These are phyloP conservation scores for Sarocladiaceae sp. DNA, from an alignment of 2,329 filamentous ascomycete genomes.

Conservation along the genomic window DNA sequence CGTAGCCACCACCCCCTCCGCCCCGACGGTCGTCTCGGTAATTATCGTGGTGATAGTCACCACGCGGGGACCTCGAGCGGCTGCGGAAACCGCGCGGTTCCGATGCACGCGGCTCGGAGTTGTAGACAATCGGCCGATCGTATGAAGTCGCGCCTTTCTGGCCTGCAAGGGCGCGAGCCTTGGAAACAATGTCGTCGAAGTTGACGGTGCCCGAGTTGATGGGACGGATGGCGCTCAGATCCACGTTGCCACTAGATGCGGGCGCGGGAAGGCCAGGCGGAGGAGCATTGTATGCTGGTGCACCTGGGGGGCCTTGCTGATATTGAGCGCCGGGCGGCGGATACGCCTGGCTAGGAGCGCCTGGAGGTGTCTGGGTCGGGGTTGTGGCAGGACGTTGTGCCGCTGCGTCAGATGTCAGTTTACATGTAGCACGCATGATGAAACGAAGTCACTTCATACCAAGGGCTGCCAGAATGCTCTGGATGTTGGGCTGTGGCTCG, in stretches of 20 bases:
- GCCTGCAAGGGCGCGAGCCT: slow-evolving; percentile 76
- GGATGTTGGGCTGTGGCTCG: slow-evolving; percentile 35
- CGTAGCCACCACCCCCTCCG: slow-evolving; percentile 52
- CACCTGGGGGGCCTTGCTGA: slow-evolving; percentile 31
- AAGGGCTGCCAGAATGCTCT: slow-evolving; percentile 45
- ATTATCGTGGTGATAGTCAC: slow-evolving; percentile 69
- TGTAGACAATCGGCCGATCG: slow-evolving; percentile 50
- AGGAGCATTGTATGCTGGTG: slow-evolving; percentile 31
- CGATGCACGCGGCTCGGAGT: slow-evolving; percentile 27
- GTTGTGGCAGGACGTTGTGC: slow-evolving; percentile 40
- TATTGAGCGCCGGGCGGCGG: slow-evolving; percentile 31
- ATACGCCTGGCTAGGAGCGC: slow-evolving; percentile 31
- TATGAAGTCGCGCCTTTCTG: slow-evolving; percentile 69
- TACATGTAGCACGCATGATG: slow-evolving; percentile 7
- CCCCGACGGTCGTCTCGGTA: slow-evolving; percentile 78
- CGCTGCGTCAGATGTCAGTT: slow-evolving; percentile 27
- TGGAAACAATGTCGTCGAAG: slow-evolving; percentile 79
- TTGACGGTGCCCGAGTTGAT: slow-evolving; percentile 77
- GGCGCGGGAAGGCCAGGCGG: slow-evolving; percentile 60
- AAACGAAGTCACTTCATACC: slow-evolving; percentile 30
- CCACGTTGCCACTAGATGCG: slow-evolving; percentile 69
- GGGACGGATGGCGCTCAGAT: slow-evolving; percentile 76
- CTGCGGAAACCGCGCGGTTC: slow-evolving; percentile 59
- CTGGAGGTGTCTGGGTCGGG: slow-evolving; percentile 37
- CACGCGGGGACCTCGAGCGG: slow-evolving; percentile 71